Conservation (phyloP, 2,329 filamentous ascomycete genomes). For the Dothidotthia symphoricarpi region DNA sequence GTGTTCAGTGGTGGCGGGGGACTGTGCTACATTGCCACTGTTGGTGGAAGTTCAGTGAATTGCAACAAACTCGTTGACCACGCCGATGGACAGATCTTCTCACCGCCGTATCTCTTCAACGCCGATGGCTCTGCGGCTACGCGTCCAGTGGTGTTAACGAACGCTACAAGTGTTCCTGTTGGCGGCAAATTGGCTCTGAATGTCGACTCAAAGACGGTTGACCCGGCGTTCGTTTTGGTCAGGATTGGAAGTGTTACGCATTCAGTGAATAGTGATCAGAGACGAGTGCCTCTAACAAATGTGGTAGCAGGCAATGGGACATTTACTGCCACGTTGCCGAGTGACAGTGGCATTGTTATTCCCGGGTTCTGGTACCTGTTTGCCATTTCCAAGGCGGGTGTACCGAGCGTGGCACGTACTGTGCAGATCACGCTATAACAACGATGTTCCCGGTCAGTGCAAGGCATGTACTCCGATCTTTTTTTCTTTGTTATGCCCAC, state of each 20-base stretch:
- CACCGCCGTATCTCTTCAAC: constrained; percentile 31
- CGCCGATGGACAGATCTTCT: constrained; percentile 28
- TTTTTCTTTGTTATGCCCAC: too few relatives aligned
- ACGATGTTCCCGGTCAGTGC: too few relatives aligned
- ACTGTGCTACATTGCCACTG: constrained; percentile 19
- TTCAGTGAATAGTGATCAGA: constrained; percentile 31
- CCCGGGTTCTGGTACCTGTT: constrained; percentile 30
- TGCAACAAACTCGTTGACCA: constrained; percentile 32
- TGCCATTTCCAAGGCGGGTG: constrained; percentile 16
- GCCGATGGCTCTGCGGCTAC: constrained; percentile 17
- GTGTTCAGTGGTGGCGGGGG: constrained; percentile 29
- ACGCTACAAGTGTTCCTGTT: constrained; percentile 16
- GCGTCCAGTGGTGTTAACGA: constrained; percentile 17
- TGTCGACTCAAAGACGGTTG: constrained; percentile 6
- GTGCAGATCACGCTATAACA: constrained; percentile 17
- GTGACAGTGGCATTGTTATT: constrained; percentile 22
- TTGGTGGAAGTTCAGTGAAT: constrained; percentile 19
- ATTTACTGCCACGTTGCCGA: constrained; percentile 19
- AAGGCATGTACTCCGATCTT: too few relatives aligned
- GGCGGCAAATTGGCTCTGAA: constrained; percentile 18
- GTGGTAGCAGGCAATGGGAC: background rate
- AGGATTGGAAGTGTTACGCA: constrained; percentile 31
- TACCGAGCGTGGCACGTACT: constrained; percentile 22
- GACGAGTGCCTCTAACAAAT: constrained; percentile 20
- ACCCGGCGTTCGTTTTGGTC: constrained; percentile 15